Base-by-base conservation (phyloP, 768 basidiomycete genomes). In the Dictyophora rubrovolvata region DNA sequence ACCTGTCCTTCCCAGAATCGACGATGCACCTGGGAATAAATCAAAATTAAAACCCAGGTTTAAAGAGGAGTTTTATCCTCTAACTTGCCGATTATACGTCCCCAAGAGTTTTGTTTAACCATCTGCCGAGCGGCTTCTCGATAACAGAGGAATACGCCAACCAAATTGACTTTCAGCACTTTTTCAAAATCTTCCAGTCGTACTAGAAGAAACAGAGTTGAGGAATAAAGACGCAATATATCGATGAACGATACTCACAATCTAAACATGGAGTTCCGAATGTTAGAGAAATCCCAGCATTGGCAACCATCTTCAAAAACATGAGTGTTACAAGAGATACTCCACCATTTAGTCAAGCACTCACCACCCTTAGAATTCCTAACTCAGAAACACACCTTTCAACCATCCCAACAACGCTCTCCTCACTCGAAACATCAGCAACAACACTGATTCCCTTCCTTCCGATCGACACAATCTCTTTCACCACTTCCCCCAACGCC, bases 81-180 rank as follows among this genome's bases (percentile, higher is more conserved):
- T 28, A 28, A 7, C 42, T 42, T 42, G 10, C 42, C 42, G 12
- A 59, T 59, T 49, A 66, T 64, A 79, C 89, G 89, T 61, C 90
- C 91, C 57, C 75, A 75, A 0, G 91, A 89, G 0, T 71, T 68
- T 67, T 93, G 89, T 0, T 70, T 65, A 67, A 88, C 91, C 80
- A 92, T 92, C 4, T 82, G 70, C 58, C 69, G 77, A 66, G 90
- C 75, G 1, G 89, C 90, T 62, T 89, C 83, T 11, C 84, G 79
- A 0, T 87, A 85, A 66, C 89, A 90, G 51, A 93, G 73, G 67
- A 90, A 89, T 0, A 84, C 74, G 0, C 80, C 89, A 46, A 82
- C 69, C 48, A 93, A 72, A 71, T 93, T 93, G 51, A 87, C 78
- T 60, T 83, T 77, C 55, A 92, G 68, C 33, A 89, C 82, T 9